Evolutionary conservation across 2,329 filamentous ascomycete species (phyloP).

Genomic region (Ascochyta viciae-villosae): DNA sequence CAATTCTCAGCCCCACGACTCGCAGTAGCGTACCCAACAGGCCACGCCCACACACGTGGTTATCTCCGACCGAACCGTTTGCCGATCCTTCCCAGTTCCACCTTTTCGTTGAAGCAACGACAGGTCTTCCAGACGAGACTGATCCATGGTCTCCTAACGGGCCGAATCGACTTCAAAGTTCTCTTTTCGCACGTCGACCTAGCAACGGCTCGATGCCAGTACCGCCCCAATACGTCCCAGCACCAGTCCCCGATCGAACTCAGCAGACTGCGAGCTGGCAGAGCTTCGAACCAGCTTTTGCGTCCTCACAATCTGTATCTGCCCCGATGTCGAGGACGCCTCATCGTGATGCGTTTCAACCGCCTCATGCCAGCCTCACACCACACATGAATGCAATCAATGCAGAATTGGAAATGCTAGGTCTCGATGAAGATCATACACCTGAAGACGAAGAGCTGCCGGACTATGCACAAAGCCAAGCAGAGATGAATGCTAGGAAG

Average conservation of each 20-base stretch:
- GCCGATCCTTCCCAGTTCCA: conserved; percentile 46
- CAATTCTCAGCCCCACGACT: conserved; percentile 23
- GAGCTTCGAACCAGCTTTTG: conserved; percentile 30
- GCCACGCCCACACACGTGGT: conserved; percentile 43
- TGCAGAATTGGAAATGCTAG: conserved; percentile 40
- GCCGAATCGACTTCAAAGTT: conserved; percentile 42
- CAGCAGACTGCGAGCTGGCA: conserved; percentile 36
- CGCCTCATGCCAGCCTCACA: conserved; percentile 23
- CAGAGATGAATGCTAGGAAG: conserved; percentile 51
- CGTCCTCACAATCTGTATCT: conserved; percentile 18
- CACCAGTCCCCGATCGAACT: conserved; percentile 17
- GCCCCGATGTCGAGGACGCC: conserved; percentile 18
- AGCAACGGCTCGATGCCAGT: conserved; percentile 38
- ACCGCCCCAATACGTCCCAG: conserved; percentile 27
- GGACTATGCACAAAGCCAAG: conserved; percentile 57
- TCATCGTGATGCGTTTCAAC: conserved; percentile 3
- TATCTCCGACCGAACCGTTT: conserved; percentile 46
- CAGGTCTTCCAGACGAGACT: conserved; percentile 40
- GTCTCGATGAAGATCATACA: conserved; percentile 41
- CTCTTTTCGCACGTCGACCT: conserved; percentile 40
- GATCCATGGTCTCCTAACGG: conserved; percentile 43
- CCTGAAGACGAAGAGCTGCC: conserved; percentile 52
- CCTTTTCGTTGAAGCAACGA: conserved; percentile 50
- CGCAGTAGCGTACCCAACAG: conserved; percentile 27
- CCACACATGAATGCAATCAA: conserved; percentile 37